Evolutionary conservation across 495 filamentous ascomycete genomes (phyloP).

Genomic region (Penicillium antarcticum): DNA sequence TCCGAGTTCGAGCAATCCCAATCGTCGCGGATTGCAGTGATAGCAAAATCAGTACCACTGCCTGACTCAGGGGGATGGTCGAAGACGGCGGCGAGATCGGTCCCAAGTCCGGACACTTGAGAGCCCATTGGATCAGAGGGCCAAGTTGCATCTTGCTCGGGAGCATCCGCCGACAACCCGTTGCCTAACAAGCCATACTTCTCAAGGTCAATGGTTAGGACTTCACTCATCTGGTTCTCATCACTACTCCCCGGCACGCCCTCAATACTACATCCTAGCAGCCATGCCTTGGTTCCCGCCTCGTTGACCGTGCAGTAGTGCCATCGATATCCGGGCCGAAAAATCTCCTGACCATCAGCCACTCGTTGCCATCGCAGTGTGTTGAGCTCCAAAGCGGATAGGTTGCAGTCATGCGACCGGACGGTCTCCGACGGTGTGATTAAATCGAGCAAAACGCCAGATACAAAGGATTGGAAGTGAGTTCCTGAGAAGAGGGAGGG

Average conservation of each 20-base stretch:
- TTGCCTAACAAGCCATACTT: conserved; percentile 86
- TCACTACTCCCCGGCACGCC: conserved; percentile 48
- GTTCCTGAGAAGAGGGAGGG: conserved; percentile 84
- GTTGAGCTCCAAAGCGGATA: conserved; percentile 82
- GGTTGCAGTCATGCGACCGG: conserved; percentile 76
- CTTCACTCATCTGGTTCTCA: conserved; percentile 90
- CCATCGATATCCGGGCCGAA: conserved; percentile 84
- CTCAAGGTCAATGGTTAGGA: conserved; percentile 84
- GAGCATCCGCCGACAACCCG: conserved; percentile 58
- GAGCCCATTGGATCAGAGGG: conserved; percentile 48
- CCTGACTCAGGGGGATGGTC: conserved; percentile 73
- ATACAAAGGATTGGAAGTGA: conserved; percentile 93
- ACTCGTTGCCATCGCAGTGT: conserved; percentile 89
- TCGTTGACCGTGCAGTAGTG: conserved; percentile 95
- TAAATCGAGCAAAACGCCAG: conserved; percentile 87
- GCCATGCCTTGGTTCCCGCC: conserved; percentile 90
- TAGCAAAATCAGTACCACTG: conserved; percentile 78
- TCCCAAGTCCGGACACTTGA: conserved; percentile 62
- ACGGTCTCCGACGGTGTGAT: conserved; percentile 88
- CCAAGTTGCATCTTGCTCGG: conserved; percentile 53
- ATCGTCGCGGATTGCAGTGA: conserved; percentile 75
- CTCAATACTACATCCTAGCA: conserved; percentile 87
- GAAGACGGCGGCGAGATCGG: conserved; percentile 81
- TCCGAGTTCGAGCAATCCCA: conserved; percentile 53
- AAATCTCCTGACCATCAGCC: conserved; percentile 89